Base-by-base conservation (phyloP, 2,329 filamentous ascomycete genomes). In the Mycosphaerella arachidis region DNA sequence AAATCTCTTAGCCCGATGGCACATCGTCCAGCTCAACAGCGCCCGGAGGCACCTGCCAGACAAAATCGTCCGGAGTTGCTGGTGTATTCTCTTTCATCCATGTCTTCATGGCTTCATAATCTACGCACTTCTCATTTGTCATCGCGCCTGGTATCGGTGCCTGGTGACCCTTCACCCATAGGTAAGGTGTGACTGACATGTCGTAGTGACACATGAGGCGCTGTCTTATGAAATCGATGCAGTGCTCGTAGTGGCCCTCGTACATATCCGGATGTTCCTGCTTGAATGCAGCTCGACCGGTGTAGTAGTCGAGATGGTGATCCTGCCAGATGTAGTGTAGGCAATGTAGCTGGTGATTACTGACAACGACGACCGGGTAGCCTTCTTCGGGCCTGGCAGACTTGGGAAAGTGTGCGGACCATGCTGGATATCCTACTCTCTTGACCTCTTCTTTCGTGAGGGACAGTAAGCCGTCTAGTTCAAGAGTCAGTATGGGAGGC, bases 241-340 rank as follows among this genome's bases (percentile, higher is more conserved):
- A 50, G 20, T 50, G 46, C n/a, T 50, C 46, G 46, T 50, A 50
- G n/a, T 50, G 46, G n/a, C 46, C 46, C 13, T 50, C 46, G 29
- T 50, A 50, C 46, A 50, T 50, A 3, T 4, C 46, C 6, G 46
- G 46, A 27, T 31, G 3, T 5, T 16, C 13, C 46, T 50, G 1
- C 20, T 50, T 50, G 46, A 24, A 50, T 3, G 46, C 46, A 50
- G 46, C 46, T 29, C 46, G 46, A 31, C 18, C n/a, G 24, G 24
- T 50, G 46, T 50, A 50, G 46, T 50, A 50, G 46, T 50, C 46
- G 18, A 50, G 46, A 50, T 50, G 46, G 46, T 50, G 46, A n/a
- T 50, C 46, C 27, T 50, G 46, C 46, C 46, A 50, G 46, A 50
- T 50, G 46, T 50, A 50, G 29, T 50, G 46, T 2, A 50, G 46